Conservation (phyloP, 2,329 filamentous ascomycete species). For the Phyllosticta citrichinensis region DNA sequence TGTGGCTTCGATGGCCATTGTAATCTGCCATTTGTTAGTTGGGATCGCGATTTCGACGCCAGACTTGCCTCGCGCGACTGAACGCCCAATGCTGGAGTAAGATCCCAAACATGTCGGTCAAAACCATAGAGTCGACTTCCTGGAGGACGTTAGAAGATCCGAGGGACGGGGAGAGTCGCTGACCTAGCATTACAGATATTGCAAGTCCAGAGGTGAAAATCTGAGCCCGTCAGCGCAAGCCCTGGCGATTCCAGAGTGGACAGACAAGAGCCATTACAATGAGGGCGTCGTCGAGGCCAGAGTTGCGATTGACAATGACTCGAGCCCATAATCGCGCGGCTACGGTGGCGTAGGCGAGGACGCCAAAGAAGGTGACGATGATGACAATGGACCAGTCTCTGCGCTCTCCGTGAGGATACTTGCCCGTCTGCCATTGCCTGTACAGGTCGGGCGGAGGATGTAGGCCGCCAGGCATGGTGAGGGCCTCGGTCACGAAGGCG, state of each 20-base stretch:
- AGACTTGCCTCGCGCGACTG: neutral
- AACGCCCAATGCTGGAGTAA: neutral
- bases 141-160: neutral
- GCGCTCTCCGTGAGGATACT: slow-evolving; percentile 2
- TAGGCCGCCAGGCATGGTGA: slow-evolving; percentile 6
- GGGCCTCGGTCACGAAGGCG: neutral
- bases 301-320: neutral
- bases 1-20: slow-evolving; percentile 18
- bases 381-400: neutral
- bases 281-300: slow-evolving; percentile 2
- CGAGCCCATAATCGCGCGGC: slow-evolving; percentile 1
- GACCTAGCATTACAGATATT: neutral
- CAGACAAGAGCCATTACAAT: slow-evolving; percentile 4
- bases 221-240: neutral
- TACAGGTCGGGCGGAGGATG: slow-evolving; percentile 2
- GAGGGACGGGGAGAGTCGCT: neutral
- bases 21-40: neutral
- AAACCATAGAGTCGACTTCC: neutral
- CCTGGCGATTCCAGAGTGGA: neutral
- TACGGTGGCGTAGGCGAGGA: neutral
- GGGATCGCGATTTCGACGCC: neutral
- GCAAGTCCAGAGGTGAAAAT: neutral
- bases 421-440: neutral
- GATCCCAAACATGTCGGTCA: slow-evolving; percentile 8
- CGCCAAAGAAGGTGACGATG: neutral